These are phyloP conservation scores for Tubosaeta brunneosetosa DNA, from an alignment of 768 basidiomycete genomes.

Conservation along the genomic window DNA sequence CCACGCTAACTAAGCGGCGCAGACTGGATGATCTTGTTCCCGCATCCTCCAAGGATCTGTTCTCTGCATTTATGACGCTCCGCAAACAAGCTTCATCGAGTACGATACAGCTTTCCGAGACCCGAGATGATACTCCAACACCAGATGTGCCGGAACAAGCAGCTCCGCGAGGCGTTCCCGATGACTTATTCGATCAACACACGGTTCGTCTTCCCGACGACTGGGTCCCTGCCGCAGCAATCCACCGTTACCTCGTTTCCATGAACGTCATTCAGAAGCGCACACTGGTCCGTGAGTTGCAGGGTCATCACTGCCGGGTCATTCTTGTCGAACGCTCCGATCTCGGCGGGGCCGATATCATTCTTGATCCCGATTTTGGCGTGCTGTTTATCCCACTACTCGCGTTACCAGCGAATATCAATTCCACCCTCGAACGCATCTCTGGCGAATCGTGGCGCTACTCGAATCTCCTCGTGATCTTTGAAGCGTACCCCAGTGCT, in stretches of 20 bases:
- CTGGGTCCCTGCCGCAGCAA: slow-evolving; percentile 27
- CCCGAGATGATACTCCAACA: slow-evolving; percentile 8
- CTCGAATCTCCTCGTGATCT: slow-evolving; percentile 48
- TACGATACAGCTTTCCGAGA: slow-evolving; percentile 8
- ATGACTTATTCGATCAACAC: slow-evolving; percentile 38
- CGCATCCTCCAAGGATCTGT: slow-evolving; percentile 23
- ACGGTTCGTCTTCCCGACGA: slow-evolving; percentile 42
- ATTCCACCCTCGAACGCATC: slow-evolving; percentile 41
- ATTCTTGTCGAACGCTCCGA: slow-evolving; percentile 61
- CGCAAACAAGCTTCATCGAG: slow-evolving; percentile 15
- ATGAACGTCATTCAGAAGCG: slow-evolving; percentile 66
- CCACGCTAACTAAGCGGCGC: slow-evolving; percentile 18
- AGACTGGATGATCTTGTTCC: slow-evolving; percentile 23
- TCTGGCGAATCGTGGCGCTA: slow-evolving; percentile 62
- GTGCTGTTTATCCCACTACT: slow-evolving; percentile 46
- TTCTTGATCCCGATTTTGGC: slow-evolving; percentile 60
- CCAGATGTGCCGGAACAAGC: slow-evolving; percentile 10
- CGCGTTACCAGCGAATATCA: slow-evolving; percentile 46
- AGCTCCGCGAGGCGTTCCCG: slow-evolving; percentile 30
- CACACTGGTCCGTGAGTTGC: slow-evolving; percentile 50
- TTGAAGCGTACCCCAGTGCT: slow-evolving; percentile 61
- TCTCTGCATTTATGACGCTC: slow-evolving; percentile 23
- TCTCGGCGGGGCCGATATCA: slow-evolving; percentile 58
- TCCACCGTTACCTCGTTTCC: slow-evolving; percentile 67
- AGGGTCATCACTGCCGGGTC: slow-evolving; percentile 40